These are phyloP conservation scores for Aspergillus sp. DNA, from an alignment of 2,329 filamentous ascomycete genomes.

Conservation along the genomic window DNA sequence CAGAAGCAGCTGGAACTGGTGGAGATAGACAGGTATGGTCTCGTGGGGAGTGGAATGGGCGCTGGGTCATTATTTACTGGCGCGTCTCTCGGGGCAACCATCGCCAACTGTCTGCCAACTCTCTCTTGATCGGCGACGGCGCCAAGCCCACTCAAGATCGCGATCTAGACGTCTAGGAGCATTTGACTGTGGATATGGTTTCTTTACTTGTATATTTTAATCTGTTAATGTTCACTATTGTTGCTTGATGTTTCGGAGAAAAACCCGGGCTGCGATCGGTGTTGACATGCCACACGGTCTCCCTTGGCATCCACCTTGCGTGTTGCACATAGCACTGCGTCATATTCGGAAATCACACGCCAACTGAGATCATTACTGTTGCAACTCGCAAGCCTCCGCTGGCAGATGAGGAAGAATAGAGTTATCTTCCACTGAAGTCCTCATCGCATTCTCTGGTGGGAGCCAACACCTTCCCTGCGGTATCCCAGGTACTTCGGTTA, in stretches of 20 bases:
- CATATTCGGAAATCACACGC: too few relatives aligned
- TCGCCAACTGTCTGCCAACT: background rate
- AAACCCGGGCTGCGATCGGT: background rate
- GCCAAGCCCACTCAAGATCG: background rate
- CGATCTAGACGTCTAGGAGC: background rate
- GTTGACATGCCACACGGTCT: too few relatives aligned
- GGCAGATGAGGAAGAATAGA: too few relatives aligned
- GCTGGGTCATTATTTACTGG: conserved; percentile 26
- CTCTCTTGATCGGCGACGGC: too few relatives aligned
- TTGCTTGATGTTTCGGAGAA: background rate
- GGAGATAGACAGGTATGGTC: conserved; percentile 22
- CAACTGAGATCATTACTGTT: too few relatives aligned
- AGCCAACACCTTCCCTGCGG: too few relatives aligned
- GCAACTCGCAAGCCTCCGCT: too few relatives aligned
- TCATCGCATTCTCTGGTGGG: too few relatives aligned
- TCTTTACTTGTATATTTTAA: background rate
- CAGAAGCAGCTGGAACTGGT: conserved; percentile 20
- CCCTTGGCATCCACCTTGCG: background rate
- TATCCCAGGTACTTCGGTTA: too few relatives aligned
- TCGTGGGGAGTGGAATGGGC: conserved; percentile 17
- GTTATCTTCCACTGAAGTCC: too few relatives aligned
- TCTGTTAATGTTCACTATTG: background rate
- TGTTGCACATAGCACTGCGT: background rate
- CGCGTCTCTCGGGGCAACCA: conserved; percentile 32
- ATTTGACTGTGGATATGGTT: background rate